phyloP scores from a whole-genome alignment of 768 basidiomycete species.

The Austroboletus eburneus region DNA sequence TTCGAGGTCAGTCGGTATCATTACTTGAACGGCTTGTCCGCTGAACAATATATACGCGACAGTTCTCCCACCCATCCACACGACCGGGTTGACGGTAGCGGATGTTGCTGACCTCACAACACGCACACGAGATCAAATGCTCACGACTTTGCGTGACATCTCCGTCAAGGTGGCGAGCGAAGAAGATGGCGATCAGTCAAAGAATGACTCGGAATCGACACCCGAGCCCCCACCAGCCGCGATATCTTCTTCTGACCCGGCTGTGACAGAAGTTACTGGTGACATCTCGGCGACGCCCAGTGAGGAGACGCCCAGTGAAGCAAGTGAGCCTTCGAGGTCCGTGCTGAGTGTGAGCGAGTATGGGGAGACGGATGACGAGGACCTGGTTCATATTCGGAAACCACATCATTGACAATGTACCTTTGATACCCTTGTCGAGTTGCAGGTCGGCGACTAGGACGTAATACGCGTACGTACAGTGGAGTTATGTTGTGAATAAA shows the following conservation, averaged over 20 bases:
- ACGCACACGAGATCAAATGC: slow-evolving; percentile 76
- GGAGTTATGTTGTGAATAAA: slow-evolving; percentile 7
- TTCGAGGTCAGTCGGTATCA: slow-evolving; percentile 52
- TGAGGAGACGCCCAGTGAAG: slow-evolving; percentile 26
- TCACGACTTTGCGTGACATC: slow-evolving; percentile 71
- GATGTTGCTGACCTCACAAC: slow-evolving; percentile 68
- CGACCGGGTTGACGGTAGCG: slow-evolving; percentile 59
- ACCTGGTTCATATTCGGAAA: slow-evolving; percentile 72
- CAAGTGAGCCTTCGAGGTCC: slow-evolving; percentile 24
- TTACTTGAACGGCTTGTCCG: neutral
- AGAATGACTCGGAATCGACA: slow-evolving; percentile 21
- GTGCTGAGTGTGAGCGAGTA: slow-evolving; percentile 59
- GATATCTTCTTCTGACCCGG: neutral
- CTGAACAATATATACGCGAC: slow-evolving; percentile 7
- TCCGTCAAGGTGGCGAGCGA: slow-evolving; percentile 48
- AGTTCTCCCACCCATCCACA: slow-evolving; percentile 92
- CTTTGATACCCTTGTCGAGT: slow-evolving; percentile 25
- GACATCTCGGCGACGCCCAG: slow-evolving; percentile 21
- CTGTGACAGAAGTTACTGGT: slow-evolving; percentile 30
- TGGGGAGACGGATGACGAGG: slow-evolving; percentile 83
- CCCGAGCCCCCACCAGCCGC: slow-evolving; percentile 11
- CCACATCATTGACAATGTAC: slow-evolving; percentile 33
- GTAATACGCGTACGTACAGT: slow-evolving; percentile 16
- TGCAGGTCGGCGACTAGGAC: slow-evolving; percentile 1
- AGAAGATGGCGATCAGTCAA: slow-evolving; percentile 7